phyloP scores from a whole-genome alignment of 1,284 basidiomycete genomes.

The Pterula multifida region DNA sequence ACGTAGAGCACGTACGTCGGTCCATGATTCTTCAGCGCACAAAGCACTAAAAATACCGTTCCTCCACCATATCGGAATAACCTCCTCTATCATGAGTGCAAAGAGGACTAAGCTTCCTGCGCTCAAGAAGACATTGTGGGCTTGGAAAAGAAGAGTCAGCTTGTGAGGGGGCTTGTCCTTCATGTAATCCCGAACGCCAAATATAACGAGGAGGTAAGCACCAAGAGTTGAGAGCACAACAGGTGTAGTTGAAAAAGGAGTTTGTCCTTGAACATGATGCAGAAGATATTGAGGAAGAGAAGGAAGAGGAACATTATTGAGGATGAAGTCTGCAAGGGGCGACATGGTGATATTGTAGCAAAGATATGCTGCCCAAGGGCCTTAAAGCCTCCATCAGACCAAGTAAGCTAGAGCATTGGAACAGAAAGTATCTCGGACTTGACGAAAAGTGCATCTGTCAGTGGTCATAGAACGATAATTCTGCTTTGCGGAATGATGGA shows the following conservation, averaged over 20 bases:
- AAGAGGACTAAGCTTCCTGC: conserved; percentile 75
- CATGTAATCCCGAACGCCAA: conserved; percentile 81
- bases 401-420: no score
- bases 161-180: conserved; percentile 62
- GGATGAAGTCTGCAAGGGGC: conserved; percentile 60
- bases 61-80: conserved; percentile 64
- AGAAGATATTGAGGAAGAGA: conserved; percentile 51
- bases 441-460: no score
- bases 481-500: no score
- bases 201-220: conserved; percentile 83
- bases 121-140: conserved; percentile 87
- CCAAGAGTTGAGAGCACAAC: conserved; percentile 61
- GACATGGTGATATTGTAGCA: conserved; percentile 48
- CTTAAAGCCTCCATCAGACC: no score
- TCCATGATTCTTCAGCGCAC: conserved; percentile 76
- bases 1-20: conserved; percentile 45
- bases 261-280: conserved; percentile 41
- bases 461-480: no score
- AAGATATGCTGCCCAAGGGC: no score
- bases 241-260: conserved; percentile 59
- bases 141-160: conserved; percentile 81
- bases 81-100: conserved; percentile 82
- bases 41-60: conserved; percentile 68
- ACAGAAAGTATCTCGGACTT: no score
- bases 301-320: conserved; percentile 37